Evolutionary conservation across 2,329 filamentous ascomycete genomes (phyloP), one percentile per base, ranked within the genome.

Genomic region (Penicillium sp.): DNA sequence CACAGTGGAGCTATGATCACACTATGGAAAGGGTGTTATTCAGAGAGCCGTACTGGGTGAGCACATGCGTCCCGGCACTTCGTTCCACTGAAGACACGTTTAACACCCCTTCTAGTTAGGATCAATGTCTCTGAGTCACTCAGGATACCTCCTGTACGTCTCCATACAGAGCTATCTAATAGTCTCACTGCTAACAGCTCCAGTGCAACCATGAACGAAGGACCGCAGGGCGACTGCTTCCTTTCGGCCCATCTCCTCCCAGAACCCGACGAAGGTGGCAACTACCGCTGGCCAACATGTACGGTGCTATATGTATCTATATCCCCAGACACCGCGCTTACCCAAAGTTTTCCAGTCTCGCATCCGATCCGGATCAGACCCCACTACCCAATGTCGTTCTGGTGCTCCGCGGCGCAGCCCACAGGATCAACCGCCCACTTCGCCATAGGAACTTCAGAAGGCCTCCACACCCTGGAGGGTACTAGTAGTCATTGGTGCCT

Each of bases 341-440:
- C 15, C 6, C 2, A 12, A 24, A 0, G 1, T 17, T 6, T 9
- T 15, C 7, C 43, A 64, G 61, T 64, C 17, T 51, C 57, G 3
- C 63, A 64, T 37, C 60, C 63, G 2, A 60, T 61, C 4, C 58
- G 59, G 22, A 63, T 66, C 45, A 59, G 49, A 24, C 60, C 59
- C 3, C 21, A 43, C 51, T 57, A 29, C 54, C 58, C 17, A 6
- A 43, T 48, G 39, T 64, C 66, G 1, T 44, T 69, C 28, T 71
- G 68, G 66, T 69, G 64, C 43, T 69, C 68, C 3, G 62, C 68
- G 1, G 52, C 69, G 2, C 65, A 63, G 22, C 69, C 69, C 33
- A 53, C 52, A 21, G 57, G 61, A 4, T 52, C 56, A 15, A 63
- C 55, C 15, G 57, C 64, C 1, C 46, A 63, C 9, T 72, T 72